phyloP scores from a whole-genome alignment of 805 yeast genomes.

The Saccharomycopsis oosterbeekiorum region DNA sequence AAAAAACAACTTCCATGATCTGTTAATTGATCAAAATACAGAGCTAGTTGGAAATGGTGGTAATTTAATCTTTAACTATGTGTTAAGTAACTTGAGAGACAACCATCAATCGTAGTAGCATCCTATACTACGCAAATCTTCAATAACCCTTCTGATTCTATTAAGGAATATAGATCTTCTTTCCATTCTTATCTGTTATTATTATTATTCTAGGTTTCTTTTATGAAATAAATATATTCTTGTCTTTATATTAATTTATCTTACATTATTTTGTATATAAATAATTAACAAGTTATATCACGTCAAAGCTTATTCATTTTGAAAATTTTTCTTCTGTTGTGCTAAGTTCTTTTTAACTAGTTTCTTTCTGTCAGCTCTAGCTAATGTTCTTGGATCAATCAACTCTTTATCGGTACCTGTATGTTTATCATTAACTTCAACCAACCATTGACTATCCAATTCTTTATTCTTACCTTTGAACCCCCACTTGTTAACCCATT shows the following conservation, averaged over 20 bases:
- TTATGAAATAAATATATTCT: neutral
- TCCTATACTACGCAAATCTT: neutral
- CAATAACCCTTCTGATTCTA: neutral
- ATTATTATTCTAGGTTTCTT: neutral
- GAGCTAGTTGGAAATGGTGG: conserved; percentile 17
- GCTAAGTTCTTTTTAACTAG: conserved; percentile 74
- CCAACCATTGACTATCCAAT: conserved; percentile 87
- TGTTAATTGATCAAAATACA: conserved; percentile 4
- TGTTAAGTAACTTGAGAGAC: conserved; percentile 1
- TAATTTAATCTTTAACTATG: conserved; percentile 10
- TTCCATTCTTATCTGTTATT: neutral
- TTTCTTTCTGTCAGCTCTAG: conserved; percentile 74
- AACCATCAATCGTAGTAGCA: neutral
- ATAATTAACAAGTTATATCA: neutral
- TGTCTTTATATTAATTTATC: neutral
- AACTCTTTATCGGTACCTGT: conserved; percentile 51
- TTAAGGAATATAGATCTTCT: neutral
- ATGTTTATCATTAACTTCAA: conserved; percentile 77
- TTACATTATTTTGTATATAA: neutral
- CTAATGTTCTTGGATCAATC: conserved; percentile 78
- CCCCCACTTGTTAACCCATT: conserved; percentile 99
- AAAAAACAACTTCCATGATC: conserved; percentile 1
- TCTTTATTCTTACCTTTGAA: conserved; percentile 87
- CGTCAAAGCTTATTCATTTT: neutral
- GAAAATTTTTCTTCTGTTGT: conserved; percentile 74